Percentiles rank a stretch among this genome's conserved stretches.
Conservation (phyloP, 192 early-diverging fungal species). For the Linnemannia zychae region DNA sequence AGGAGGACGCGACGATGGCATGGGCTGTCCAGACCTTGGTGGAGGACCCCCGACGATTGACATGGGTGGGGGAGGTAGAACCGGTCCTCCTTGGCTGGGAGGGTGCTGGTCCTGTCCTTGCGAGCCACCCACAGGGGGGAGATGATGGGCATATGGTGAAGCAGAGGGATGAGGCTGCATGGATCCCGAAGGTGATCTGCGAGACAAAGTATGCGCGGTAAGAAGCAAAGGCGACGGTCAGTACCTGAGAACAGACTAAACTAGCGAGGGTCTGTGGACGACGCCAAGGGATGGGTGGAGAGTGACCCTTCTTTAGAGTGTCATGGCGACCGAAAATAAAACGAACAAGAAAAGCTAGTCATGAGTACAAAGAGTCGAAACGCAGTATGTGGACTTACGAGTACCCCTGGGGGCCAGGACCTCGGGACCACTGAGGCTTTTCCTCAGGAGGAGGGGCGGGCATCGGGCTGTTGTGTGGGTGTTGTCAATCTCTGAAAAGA, state of each 20-base stretch:
- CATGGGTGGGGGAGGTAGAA: conserved; percentile 54
- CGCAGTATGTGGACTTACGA: conserved; percentile 37
- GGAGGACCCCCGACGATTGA: conserved; percentile 45
- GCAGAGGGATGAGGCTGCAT: conserved; percentile 53
- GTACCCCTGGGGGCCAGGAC: conserved; percentile 53
- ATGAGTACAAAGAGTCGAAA: not conserved
- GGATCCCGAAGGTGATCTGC: conserved; percentile 54
- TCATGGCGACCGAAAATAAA: not conserved
- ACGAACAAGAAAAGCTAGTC: not conserved
- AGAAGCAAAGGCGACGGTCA: not conserved
- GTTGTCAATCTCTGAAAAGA: conserved; percentile 1
- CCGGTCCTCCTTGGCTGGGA: conserved; percentile 30
- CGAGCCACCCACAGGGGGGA: conserved; percentile 46
- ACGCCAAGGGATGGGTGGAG: not conserved
- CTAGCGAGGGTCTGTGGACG: not conserved
- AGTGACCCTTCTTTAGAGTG: not conserved
- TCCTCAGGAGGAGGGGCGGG: conserved; percentile 54
- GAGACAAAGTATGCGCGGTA: not conserved
- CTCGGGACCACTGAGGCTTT: conserved; percentile 50
- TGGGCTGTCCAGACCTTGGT: conserved; percentile 44
- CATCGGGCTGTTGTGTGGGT: conserved; percentile 27
- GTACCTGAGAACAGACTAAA: not conserved
- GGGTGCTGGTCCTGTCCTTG: conserved; percentile 40
- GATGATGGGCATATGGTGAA: conserved; percentile 58
- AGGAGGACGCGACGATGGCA: conserved; percentile 53